Percentiles rank a stretch among this genome's conserved stretches.
Conservation (phyloP, 1,139 yeast species). For the Hanseniaspora uvarum region DNA sequence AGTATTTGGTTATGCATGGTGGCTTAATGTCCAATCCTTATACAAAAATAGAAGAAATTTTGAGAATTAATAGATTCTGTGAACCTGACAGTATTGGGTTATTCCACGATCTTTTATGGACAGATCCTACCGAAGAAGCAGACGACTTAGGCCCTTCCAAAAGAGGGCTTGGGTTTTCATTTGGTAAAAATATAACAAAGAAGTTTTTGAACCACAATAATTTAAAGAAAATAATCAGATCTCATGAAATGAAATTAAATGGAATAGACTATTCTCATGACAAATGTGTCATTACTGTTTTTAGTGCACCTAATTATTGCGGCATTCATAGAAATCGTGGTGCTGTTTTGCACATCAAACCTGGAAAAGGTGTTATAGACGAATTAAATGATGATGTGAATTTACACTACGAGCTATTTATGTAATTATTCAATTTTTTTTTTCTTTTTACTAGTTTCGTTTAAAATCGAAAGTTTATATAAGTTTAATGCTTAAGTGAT, state of each 20-base stretch:
- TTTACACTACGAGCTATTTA: constrained; percentile 48
- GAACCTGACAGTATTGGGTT: constrained; percentile 89
- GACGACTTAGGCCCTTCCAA: constrained; percentile 76
- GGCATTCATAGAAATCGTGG: constrained; percentile 86
- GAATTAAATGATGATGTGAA: constrained; percentile 45
- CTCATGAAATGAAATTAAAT: constrained; percentile 88
- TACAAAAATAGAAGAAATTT: constrained; percentile 62
- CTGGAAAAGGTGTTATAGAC: constrained; percentile 25
- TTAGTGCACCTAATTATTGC: constrained; percentile 95
- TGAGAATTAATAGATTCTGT: constrained; percentile 55
- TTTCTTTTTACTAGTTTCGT: not conserved
- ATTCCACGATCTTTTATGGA: constrained; percentile 95
- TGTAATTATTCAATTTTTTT: not conserved
- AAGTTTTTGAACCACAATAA: constrained; percentile 62
- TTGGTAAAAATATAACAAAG: constrained; percentile 90
- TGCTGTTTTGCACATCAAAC: constrained; percentile 60
- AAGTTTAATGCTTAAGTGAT: constrained; percentile 24
- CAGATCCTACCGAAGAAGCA: constrained; percentile 73
- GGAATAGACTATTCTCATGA: constrained; percentile 86
- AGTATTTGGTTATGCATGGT: constrained; percentile 87
- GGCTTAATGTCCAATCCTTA: constrained; percentile 78
- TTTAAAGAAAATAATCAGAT: constrained; percentile 71
- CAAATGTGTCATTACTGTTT: constrained; percentile 78
- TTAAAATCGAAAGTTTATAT: not conserved
- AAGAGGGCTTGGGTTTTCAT: constrained; percentile 91